Evolutionary conservation across 495 filamentous ascomycete species (phyloP).

Genomic region (Tuber aestivum): DNA sequence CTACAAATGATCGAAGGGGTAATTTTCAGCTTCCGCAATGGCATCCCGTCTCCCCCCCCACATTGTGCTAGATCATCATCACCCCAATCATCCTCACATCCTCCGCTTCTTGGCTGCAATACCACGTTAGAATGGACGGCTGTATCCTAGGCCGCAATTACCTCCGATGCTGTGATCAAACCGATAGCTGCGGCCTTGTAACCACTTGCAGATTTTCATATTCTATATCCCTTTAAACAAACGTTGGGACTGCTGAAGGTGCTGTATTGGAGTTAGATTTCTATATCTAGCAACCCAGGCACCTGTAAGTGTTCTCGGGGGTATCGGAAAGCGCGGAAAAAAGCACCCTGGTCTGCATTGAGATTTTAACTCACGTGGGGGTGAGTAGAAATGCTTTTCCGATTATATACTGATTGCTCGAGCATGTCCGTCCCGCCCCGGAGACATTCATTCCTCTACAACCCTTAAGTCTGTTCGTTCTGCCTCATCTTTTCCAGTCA

Average conservation of each 20-base stretch:
- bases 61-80: neutral
- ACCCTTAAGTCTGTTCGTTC: neutral
- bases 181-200: constrained; percentile 73
- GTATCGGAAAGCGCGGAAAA: neutral
- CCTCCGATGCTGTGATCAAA: constrained; percentile 66
- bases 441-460: neutral
- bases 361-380: neutral
- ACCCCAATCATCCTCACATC: neutral
- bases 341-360: neutral
- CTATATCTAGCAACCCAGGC: neutral
- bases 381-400: neutral
- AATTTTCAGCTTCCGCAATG: neutral
- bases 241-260: constrained; percentile 17
- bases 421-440: neutral
- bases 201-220: constrained; percentile 74
- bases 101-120: neutral
- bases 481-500: constrained; percentile 54
- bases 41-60: neutral
- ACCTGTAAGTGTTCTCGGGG: neutral
- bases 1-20: neutral
- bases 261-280: neutral
- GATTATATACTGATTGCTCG: neutral
- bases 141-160: constrained; percentile 70
- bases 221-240: neutral
- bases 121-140: constrained; percentile 28